Evolutionary conservation across 2,329 filamentous ascomycete species (phyloP).

Genomic region (Colletotrichum sp.): DNA sequence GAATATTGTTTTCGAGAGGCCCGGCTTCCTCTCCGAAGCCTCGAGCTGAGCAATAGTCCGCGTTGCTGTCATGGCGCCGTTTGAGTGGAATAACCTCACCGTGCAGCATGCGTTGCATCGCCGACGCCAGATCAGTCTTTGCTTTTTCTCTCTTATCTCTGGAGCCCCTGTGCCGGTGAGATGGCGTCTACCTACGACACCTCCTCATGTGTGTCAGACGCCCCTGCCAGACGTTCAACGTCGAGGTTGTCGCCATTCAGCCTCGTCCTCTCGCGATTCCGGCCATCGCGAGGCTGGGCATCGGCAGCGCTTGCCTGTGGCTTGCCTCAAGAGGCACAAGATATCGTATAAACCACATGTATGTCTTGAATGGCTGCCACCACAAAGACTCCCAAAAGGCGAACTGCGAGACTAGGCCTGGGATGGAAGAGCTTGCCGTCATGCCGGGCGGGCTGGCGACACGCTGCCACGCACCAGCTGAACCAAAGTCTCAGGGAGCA

Average conservation of each 20-base stretch:
- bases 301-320: not conserved
- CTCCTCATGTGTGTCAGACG: not conserved
- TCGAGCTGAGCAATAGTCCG: not conserved
- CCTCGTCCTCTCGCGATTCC: not conserved
- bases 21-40: not conserved
- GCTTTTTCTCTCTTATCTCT: slow-evolving; percentile 10
- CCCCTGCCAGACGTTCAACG: not conserved
- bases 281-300: not conserved
- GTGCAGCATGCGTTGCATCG: slow-evolving; percentile 5
- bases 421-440: not conserved
- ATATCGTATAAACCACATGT: not conserved
- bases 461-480: not conserved
- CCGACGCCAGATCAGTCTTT: not conserved
- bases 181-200: not conserved
- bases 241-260: not conserved
- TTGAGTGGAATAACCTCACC: not conserved
- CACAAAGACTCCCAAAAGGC: not conserved
- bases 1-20: not conserved
- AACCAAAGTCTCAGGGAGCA: not conserved
- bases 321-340: not conserved
- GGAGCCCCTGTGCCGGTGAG: not conserved
- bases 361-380: not conserved
- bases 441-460: not conserved
- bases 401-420: not conserved
- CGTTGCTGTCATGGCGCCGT: not conserved